phyloP scores from a whole-genome alignment of 495 filamentous ascomycete genomes.

The Penicillium antarcticum region DNA sequence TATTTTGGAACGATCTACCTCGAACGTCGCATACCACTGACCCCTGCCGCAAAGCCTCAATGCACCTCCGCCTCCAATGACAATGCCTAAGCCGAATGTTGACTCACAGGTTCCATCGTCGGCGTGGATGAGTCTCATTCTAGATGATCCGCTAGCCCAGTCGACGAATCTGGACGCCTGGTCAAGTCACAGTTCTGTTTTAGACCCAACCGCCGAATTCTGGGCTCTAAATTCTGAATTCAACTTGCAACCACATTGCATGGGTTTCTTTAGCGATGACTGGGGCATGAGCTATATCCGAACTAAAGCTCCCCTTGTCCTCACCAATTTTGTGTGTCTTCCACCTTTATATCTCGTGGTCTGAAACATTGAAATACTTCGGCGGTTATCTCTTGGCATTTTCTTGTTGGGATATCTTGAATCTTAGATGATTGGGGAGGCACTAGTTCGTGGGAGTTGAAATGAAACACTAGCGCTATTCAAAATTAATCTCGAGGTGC shows the following conservation, averaged over 20 bases:
- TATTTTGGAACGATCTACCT: conserved; percentile 15
- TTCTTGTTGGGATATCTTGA: too few species aligned
- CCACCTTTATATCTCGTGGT: neutral
- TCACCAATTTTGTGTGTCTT: neutral
- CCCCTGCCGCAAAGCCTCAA: neutral
- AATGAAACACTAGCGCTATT: too few species aligned
- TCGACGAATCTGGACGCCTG: neutral
- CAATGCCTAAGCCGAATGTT: neutral
- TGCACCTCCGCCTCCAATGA: neutral
- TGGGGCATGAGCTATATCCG: conserved; percentile 5
- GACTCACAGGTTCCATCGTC: neutral
- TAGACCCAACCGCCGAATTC: conserved; percentile 6
- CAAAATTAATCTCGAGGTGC: too few species aligned
- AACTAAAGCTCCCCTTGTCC: too few species aligned
- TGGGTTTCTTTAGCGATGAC: conserved; percentile 6
- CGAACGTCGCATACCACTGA: neutral
- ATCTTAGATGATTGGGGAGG: too few species aligned
- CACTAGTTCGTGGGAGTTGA: too few species aligned
- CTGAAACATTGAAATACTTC: too few species aligned
- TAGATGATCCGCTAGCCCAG: neutral
- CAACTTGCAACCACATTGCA: conserved; percentile 5
- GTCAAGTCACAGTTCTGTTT: neutral
- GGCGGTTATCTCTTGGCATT: too few species aligned
- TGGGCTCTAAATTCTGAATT: conserved; percentile 13
- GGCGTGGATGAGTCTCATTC: neutral